Conservation (phyloP, 768 basidiomycete genomes). For the Hortiboletus flavorubellus region DNA sequence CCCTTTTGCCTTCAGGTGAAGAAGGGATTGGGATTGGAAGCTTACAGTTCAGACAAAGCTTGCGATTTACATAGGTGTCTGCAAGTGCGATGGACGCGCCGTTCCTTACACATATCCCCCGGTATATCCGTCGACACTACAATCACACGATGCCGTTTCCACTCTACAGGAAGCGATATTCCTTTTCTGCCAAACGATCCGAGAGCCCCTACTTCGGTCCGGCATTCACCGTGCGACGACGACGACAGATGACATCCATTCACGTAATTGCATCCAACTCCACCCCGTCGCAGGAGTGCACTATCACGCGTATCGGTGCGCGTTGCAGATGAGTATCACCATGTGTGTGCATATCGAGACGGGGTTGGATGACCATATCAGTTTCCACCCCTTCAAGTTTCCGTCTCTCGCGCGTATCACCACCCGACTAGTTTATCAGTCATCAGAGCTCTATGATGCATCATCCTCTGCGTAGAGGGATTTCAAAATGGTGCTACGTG, state of each 20-base stretch:
- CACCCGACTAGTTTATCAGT: background rate
- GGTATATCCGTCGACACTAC: no score
- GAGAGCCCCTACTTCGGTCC: background rate
- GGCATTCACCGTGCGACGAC: background rate
- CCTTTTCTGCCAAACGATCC: background rate
- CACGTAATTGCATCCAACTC: background rate
- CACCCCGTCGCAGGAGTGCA: background rate
- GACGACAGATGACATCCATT: background rate
- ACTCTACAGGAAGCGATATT: slow-evolving; percentile 9
- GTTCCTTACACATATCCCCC: background rate
- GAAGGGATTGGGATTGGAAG: background rate
- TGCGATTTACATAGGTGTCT: background rate
- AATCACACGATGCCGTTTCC: background rate
- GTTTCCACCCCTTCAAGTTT: background rate
- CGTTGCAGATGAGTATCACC: background rate
- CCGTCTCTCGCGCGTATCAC: background rate
- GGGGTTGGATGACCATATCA: background rate
- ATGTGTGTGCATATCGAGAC: background rate
- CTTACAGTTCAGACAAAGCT: background rate
- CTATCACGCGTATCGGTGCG: background rate
- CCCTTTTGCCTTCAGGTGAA: background rate
- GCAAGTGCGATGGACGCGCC: background rate
- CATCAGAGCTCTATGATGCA: background rate
- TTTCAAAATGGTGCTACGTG: background rate
- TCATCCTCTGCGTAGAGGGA: background rate